Evolutionary conservation across 1,284 basidiomycete species (phyloP).

Genomic region (Porodaedalea pini): DNA sequence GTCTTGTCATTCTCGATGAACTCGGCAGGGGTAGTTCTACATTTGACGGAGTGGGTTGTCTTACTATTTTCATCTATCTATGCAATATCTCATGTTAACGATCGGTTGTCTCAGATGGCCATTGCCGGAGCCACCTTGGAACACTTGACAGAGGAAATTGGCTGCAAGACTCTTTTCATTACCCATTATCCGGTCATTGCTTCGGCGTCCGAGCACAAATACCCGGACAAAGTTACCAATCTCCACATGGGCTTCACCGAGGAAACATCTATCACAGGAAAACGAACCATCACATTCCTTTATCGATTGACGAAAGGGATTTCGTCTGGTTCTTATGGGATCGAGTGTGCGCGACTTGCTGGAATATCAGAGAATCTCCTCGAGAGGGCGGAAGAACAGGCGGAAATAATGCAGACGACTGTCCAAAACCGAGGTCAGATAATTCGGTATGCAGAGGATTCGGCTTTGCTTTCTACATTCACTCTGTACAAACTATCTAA

Average conservation of each 20-base stretch:
- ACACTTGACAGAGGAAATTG: slow-evolving; percentile 59
- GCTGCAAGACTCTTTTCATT: slow-evolving; percentile 87
- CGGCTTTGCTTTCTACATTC: background rate
- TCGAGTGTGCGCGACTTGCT: slow-evolving; percentile 87
- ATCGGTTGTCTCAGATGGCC: slow-evolving; percentile 58
- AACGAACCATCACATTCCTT: slow-evolving; percentile 78
- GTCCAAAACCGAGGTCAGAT: slow-evolving; percentile 34
- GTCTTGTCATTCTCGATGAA: slow-evolving; percentile 85
- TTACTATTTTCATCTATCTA: background rate
- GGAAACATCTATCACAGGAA: slow-evolving; percentile 63
- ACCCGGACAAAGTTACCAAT: slow-evolving; percentile 62
- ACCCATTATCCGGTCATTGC: slow-evolving; percentile 86
- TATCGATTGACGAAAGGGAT: slow-evolving; percentile 74
- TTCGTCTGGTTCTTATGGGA: slow-evolving; percentile 80
- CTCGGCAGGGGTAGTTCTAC: slow-evolving; percentile 83
- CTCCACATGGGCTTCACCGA: slow-evolving; percentile 84
- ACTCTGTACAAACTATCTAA: background rate
- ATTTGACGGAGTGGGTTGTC: slow-evolving; percentile 67
- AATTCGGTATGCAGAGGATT: slow-evolving; percentile 14
- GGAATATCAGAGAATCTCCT: slow-evolving; percentile 71
- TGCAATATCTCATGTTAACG: background rate
- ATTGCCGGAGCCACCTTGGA: slow-evolving; percentile 79
- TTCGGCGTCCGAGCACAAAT: slow-evolving; percentile 50
- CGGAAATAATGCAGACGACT: slow-evolving; percentile 51
- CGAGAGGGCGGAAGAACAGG: slow-evolving; percentile 51